These are phyloP conservation scores for Tuber brumale DNA, from an alignment of 495 filamentous ascomycete species.

Conservation along the genomic window DNA sequence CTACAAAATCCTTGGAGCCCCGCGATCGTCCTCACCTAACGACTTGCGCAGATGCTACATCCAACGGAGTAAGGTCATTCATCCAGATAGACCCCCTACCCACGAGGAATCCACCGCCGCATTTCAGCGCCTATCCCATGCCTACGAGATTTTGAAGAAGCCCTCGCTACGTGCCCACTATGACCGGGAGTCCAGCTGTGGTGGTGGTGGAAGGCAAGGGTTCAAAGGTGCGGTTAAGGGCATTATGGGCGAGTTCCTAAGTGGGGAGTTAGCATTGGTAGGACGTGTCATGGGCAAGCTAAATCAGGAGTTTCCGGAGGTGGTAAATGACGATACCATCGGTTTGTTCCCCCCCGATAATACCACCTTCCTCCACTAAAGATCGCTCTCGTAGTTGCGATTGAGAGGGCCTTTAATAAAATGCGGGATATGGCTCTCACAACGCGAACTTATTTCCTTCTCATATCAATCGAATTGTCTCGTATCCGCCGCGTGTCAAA, in stretches of 20 bases:
- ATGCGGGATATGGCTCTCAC: slow-evolving; percentile 45
- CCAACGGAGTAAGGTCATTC: slow-evolving; percentile 46
- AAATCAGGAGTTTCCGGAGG: slow-evolving; percentile 43
- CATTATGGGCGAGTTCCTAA: slow-evolving; percentile 46
- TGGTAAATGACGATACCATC: slow-evolving; percentile 45
- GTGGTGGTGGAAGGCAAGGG: slow-evolving; percentile 44
- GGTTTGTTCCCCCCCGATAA: slow-evolving; percentile 14
- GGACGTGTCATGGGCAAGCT: slow-evolving; percentile 42
- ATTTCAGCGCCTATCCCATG: slow-evolving; percentile 47
- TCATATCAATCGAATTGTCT: slow-evolving; percentile 46
- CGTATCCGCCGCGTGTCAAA: slow-evolving; percentile 46
- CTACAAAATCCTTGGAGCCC: slow-evolving; percentile 45
- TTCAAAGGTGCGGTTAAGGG: slow-evolving; percentile 44
- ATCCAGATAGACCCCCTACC: slow-evolving; percentile 45
- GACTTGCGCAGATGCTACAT: slow-evolving; percentile 47
- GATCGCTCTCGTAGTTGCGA: slow-evolving; percentile 21
- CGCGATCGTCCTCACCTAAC: slow-evolving; percentile 37
- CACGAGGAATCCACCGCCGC: slow-evolving; percentile 45
- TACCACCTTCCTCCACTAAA: neutral
- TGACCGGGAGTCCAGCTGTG: slow-evolving; percentile 42
- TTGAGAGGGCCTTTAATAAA: slow-evolving; percentile 43
- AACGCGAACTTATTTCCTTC: slow-evolving; percentile 45
- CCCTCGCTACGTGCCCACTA: slow-evolving; percentile 44
- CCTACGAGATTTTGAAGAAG: slow-evolving; percentile 46
- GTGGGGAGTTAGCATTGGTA: slow-evolving; percentile 45